Base-by-base conservation (phyloP, 768 basidiomycete genomes). In the Pilatotrama ljubarskyi region DNA sequence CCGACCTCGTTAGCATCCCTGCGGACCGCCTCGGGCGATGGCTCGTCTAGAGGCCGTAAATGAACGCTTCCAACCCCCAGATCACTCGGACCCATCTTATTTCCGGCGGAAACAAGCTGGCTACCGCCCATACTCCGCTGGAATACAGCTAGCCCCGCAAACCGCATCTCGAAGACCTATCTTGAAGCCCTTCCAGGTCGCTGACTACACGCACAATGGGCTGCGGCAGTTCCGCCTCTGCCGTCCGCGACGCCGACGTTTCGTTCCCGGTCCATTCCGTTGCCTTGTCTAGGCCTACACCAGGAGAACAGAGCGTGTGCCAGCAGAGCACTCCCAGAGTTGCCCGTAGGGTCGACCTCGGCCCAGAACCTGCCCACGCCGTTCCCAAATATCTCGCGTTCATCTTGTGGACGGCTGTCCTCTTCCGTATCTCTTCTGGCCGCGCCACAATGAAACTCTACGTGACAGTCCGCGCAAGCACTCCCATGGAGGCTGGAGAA, bases 21-120 rank as follows among this genome's bases (percentile, higher is more conserved):
- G 25, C 24, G 26, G 38, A 40, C 42, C 32, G 26, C 40, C 41
- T 50, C 52, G 41, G 47, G 46, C 60, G 54, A 43, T 40, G 26
- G 14, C 48, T 22, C 47, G 55, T 35, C 43, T 58, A 13, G 15
- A 22, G 29, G 14, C 42, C 49, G 15, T 43, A 55, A 44, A 46
- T 51, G 55, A 42, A 50, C 25, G 10, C 60, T 40, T 56, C 50
- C 22, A 13, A n/a, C 5, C 35, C 40, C 32, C 29, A 13, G 0
- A 15, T 14, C 40, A n/a, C 26, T 13, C 47, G 37, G 55, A 49
- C 8, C 55, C 47, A 41, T 15, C 40, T 18, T 49, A 29, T 57
- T 18, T 50, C 55, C 55, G 55, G 26, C 55, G 55, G 55, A 57
- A 57, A 57, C 49, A 57, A 38, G 38, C 38, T 49, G 47, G 26